Evolutionary conservation across 352 stramenopile genomes (phyloP).

Genomic region (Pythium pyrilobum): DNA sequence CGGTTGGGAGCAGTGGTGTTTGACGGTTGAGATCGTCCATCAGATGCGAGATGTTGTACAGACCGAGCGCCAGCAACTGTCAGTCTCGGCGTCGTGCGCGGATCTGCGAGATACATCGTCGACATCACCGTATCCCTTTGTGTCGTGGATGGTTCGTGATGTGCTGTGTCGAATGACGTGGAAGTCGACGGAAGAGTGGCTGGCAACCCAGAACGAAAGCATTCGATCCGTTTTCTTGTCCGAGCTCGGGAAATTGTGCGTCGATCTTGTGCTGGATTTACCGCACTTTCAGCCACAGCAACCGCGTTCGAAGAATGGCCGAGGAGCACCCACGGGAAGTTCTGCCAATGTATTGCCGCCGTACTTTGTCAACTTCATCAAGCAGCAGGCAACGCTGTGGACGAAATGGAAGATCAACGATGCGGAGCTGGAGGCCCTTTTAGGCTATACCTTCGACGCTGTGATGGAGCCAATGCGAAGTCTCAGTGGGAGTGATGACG

Average conservation of each 20-base stretch:
- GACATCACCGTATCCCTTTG: constrained; percentile 67
- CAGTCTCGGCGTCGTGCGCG: constrained; percentile 22
- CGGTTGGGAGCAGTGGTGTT: constrained; percentile 78
- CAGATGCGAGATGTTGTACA: constrained; percentile 77
- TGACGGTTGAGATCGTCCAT: constrained; percentile 77
- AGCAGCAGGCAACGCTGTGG: constrained; percentile 68
- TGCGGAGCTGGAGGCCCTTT: constrained; percentile 46
- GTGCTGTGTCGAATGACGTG: constrained; percentile 76
- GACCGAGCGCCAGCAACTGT: constrained; percentile 47
- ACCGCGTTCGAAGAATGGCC: constrained; percentile 22
- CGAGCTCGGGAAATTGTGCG: constrained; percentile 67
- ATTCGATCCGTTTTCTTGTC: constrained; percentile 64
- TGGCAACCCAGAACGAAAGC: constrained; percentile 43
- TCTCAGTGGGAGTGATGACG: not conserved
- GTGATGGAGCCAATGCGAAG: constrained; percentile 48
- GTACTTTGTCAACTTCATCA: constrained; percentile 87
- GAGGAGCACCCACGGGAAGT: constrained; percentile 23
- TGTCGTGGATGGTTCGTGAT: constrained; percentile 82
- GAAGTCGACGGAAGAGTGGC: constrained; percentile 70
- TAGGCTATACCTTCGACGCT: constrained; percentile 52
- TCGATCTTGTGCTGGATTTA: constrained; percentile 72
- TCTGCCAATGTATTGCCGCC: constrained; percentile 69
- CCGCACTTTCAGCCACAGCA: constrained; percentile 59
- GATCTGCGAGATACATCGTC: constrained; percentile 21
- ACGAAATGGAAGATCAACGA: constrained; percentile 65